phyloP scores from a whole-genome alignment of 805 yeast genomes.

The Saturnispora silvae region DNA sequence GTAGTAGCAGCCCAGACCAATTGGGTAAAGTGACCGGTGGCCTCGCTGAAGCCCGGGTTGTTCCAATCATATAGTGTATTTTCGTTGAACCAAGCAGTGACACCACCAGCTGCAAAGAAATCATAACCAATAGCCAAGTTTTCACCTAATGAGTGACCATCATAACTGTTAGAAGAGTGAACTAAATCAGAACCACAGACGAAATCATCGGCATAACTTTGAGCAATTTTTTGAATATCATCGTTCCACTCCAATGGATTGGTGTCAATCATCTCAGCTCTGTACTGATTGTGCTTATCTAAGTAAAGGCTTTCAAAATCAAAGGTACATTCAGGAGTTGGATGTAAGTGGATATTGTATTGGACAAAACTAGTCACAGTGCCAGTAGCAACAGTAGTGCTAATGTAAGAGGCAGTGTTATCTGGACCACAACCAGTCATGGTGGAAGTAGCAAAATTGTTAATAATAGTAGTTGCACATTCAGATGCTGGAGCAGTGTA shows the following conservation, averaged over 20 bases:
- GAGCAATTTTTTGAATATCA: conserved; percentile 44
- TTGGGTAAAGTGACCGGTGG: conserved; percentile 77
- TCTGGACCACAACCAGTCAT: conserved; percentile 6
- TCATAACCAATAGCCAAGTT: conserved; percentile 69
- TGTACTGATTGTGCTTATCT: conserved; percentile 48
- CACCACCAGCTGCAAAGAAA: conserved; percentile 38
- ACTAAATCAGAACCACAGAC: conserved; percentile 44
- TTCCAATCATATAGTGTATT: conserved; percentile 40
- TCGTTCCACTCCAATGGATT: conserved; percentile 45
- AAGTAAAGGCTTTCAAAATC: conserved; percentile 38
- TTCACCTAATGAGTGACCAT: conserved; percentile 50
- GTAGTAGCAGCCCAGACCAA: conserved; percentile 60
- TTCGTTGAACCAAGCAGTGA: conserved; percentile 71
- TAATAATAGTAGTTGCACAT: neutral
- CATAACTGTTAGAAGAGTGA: conserved; percentile 48
- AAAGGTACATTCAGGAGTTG: conserved; percentile 5
- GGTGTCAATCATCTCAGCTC: conserved; percentile 41
- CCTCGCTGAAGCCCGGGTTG: conserved; percentile 34
- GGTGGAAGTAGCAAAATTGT: neutral
- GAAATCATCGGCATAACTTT: conserved; percentile 42
- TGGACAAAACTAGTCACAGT: neutral
- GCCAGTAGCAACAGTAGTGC: neutral
- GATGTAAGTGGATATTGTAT: conserved; percentile 5
- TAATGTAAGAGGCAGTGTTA: conserved; percentile 1
- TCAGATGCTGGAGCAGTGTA: neutral